Evolutionary conservation across 108 stramenopile genomes (phyloP).

Genomic region (Pseudonitzschia pungens): DNA sequence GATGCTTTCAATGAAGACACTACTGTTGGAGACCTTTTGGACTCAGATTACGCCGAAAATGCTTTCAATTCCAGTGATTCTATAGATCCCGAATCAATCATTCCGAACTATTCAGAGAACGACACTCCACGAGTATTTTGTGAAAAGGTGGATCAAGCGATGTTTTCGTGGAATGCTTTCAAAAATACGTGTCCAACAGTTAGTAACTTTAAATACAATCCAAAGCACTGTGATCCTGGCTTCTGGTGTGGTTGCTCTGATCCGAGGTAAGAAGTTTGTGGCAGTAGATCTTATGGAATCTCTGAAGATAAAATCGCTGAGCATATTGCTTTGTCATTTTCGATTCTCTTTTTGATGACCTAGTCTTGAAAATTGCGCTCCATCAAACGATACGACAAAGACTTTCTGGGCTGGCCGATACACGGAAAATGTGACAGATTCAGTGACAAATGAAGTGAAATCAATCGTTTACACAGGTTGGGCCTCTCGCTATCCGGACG

Average conservation of each 20-base stretch:
- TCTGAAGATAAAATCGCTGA: too few species aligned
- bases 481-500: not conserved
- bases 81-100: too few species aligned
- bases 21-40: too few species aligned
- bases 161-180: not conserved
- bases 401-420: not conserved
- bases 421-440: not conserved
- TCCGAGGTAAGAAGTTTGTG: not conserved
- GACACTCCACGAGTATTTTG: not conserved
- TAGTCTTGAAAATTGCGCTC: not conserved
- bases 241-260: slow-evolving; percentile 20
- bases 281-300: too few species aligned
- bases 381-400: not conserved
- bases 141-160: not conserved
- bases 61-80: too few species aligned
- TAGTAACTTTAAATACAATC: slow-evolving; percentile 6
- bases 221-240: slow-evolving; percentile 12
- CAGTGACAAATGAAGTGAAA: not conserved
- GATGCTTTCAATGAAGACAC: too few species aligned
- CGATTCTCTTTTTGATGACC: too few species aligned
- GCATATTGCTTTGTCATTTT: too few species aligned
- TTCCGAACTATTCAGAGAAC: not conserved
- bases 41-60: too few species aligned
- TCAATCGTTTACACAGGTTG: not conserved
- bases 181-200: not conserved